phyloP scores from a whole-genome alignment of 148 eudicot species.

The Rhododendron griersonianum region DNA sequence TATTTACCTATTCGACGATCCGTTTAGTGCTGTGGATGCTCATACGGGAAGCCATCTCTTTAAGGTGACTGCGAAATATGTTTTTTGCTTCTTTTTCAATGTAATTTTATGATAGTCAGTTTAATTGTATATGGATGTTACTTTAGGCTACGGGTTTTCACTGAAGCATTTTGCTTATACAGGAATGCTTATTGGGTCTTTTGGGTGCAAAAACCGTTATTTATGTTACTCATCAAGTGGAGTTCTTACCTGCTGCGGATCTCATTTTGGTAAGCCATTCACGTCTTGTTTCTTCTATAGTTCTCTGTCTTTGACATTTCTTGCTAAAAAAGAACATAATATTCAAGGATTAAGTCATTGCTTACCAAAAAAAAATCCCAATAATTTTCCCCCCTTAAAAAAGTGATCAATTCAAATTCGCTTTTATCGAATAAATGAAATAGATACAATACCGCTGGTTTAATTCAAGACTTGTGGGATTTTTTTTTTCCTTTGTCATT shows the following conservation, averaged over 20 bases:
- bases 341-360: neutral
- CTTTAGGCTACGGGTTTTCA: neutral
- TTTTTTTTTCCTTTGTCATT: neutral
- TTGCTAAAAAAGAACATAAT: neutral
- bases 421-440: neutral
- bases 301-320: neutral
- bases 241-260: slow-evolving; percentile 58
- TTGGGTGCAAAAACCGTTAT: slow-evolving; percentile 43
- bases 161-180: neutral
- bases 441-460: neutral
- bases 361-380: neutral
- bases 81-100: neutral
- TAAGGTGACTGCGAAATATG: slow-evolving; percentile 29
- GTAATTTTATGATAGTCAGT: neutral
- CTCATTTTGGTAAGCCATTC: slow-evolving; percentile 47
- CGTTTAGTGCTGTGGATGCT: slow-evolving; percentile 70
- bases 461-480: neutral
- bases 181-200: slow-evolving; percentile 16
- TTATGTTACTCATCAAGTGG: slow-evolving; percentile 63
- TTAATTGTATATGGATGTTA: neutral
- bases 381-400: neutral
- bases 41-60: slow-evolving; percentile 67
- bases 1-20: slow-evolving; percentile 58
- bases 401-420: neutral
- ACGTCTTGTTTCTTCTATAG: neutral